Base-by-base conservation (phyloP, 164 flowering plant species). In the Pachysandra terminalis region DNA sequence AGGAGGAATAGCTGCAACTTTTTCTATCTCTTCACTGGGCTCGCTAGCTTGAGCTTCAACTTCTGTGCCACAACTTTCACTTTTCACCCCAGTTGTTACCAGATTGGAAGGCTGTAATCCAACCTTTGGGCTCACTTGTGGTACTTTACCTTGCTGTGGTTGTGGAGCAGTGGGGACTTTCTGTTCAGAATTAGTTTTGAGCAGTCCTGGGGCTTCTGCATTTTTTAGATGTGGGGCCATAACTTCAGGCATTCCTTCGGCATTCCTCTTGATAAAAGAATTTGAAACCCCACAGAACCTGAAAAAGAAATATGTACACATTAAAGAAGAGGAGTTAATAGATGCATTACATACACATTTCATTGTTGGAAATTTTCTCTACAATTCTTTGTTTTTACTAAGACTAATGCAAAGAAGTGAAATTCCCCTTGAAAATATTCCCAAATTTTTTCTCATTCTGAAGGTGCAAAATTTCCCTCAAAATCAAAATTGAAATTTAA, bases 281-380 rank as follows among this genome's bases (percentile, higher is more conserved):
- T 83, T 90, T 61, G 81, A 79, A 74, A 94, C 84, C 64, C 91
- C 88, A 82, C 88, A 83, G 69, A 85, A 90, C 82, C 98, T 94
- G 82, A 78, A 67, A 21, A 58, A 67, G 67, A 35, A 63, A 63
- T 15, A 2, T 27, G 22, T 57, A 17, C 63, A 59, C 51, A 70
- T 51, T 57, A 58, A 55, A 45, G 49, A 60, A 21, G 48, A 19
- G 54, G 45, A 61, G 56, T 52, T 13, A 67, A 52, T 61, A 37
- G 57, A 24, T 26, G 23, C 25, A 27, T 37, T 66, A 25, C 53
- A 35, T 17, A 28, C 25, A 24, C 17, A 45, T 3, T 45, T 10
- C 10, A 45, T 5, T 1, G 6, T 45, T 10, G 7, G 45, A 40
- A n/a, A n/a, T 32, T 32, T 32, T 32, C 37, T 7, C 37, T 32